These are phyloP conservation scores for Wakefieldia striispora DNA, from an alignment of 768 basidiomycete genomes.

Conservation along the genomic window DNA sequence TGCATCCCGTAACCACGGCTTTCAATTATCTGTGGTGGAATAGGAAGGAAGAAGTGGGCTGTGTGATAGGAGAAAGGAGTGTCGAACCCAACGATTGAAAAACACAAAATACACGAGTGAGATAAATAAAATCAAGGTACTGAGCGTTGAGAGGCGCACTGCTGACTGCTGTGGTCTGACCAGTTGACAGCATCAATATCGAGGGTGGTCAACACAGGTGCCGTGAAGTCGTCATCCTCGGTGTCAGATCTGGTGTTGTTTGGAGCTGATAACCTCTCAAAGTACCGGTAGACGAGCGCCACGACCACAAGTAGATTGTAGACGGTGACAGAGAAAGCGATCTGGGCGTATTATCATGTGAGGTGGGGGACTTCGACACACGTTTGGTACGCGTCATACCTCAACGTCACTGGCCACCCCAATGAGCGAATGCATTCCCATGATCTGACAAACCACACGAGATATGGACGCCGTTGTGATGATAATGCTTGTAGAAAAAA, in stretches of 20 bases:
- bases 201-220: conserved; percentile 14
- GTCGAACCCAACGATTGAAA: too few relatives aligned
- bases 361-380: background rate
- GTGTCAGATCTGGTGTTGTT: background rate
- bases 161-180: background rate
- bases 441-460: conserved; percentile 15
- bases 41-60: too few relatives aligned
- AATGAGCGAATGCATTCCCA: conserved; percentile 1
- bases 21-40: too few relatives aligned
- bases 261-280: background rate
- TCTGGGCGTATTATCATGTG: conserved; percentile 5
- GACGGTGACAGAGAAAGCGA: conserved; percentile 14
- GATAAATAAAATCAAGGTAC: background rate
- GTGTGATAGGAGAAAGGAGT: too few relatives aligned
- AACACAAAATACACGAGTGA: too few relatives aligned
- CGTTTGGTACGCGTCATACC: conserved; percentile 4
- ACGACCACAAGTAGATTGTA: conserved; percentile 23
- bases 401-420: conserved; percentile 13
- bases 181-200: background rate
- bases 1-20: too few relatives aligned
- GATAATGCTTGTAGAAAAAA: conserved; percentile 12
- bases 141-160: background rate
- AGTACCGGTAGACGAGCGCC: conserved; percentile 17
- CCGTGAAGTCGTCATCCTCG: conserved; percentile 11
- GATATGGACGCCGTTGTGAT: conserved; percentile 11